These are phyloP conservation scores for Strigomonas galati DNA, from an alignment of 208 protist species.

Conservation along the genomic window DNA sequence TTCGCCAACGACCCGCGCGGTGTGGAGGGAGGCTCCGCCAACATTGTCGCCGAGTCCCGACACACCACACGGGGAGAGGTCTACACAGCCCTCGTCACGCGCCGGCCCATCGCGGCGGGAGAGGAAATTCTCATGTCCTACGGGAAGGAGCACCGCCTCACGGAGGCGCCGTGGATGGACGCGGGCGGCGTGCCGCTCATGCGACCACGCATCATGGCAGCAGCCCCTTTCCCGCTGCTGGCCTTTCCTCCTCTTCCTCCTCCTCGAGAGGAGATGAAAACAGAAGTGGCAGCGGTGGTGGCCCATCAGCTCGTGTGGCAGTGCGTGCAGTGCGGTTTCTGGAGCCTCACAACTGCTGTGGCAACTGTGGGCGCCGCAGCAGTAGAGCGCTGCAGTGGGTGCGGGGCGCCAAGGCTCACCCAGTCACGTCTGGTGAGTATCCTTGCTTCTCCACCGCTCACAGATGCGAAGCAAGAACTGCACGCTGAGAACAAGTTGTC, in stretches of 20 bases:
- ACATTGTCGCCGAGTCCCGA: conserved; percentile 78
- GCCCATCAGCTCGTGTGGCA: conserved; percentile 70
- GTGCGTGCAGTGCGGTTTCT: conserved; percentile 82
- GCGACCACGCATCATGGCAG: conserved; percentile 44
- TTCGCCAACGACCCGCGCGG: conserved; percentile 89
- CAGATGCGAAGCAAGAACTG: conserved; percentile 9
- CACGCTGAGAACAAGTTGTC: conserved; percentile 12
- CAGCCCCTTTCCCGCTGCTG: conserved; percentile 64
- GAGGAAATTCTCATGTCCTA: conserved; percentile 91
- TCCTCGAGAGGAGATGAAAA: too few species aligned
- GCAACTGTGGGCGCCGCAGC: too few species aligned
- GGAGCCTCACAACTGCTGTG: conserved; percentile 34
- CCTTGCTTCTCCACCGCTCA: conserved; percentile 24
- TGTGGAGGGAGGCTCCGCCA: conserved; percentile 56
- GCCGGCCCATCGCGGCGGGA: conserved; percentile 62
- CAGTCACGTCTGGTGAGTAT: conserved; percentile 20
- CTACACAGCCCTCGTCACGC: conserved; percentile 80
- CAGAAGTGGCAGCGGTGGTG: too few species aligned
- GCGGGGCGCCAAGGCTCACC: background rate
- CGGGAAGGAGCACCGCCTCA: conserved; percentile 78
- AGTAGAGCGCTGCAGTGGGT: conserved; percentile 9
- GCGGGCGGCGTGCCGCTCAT: conserved; percentile 57
- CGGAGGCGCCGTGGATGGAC: conserved; percentile 60
- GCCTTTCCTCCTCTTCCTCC: background rate
- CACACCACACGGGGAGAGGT: conserved; percentile 74